These are phyloP conservation scores for Termitomyces sp. DNA, from an alignment of 768 basidiomycete genomes.

Conservation along the genomic window DNA sequence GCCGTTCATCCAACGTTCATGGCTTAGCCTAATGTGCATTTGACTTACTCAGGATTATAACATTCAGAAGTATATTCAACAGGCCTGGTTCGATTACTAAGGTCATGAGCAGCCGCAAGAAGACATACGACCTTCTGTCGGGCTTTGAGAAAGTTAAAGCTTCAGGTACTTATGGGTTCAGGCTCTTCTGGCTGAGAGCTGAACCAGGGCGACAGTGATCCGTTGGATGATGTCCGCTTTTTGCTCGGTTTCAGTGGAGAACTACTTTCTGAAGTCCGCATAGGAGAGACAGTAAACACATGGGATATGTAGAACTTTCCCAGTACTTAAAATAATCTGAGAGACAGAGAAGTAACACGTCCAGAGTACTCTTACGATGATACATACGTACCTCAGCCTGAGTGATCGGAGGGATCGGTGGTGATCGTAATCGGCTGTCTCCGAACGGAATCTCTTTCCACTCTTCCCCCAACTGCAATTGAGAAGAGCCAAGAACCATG, in stretches of 20 bases:
- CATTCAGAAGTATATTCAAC: neutral
- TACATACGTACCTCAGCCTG: neutral
- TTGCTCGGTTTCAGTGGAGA: too few species aligned
- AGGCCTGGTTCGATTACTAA: neutral
- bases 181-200: too few species aligned
- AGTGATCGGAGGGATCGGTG: constrained; percentile 3
- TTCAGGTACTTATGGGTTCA: too few species aligned
- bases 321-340: neutral
- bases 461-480: constrained; percentile 3
- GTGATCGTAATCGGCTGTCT: constrained; percentile 7
- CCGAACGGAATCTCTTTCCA: neutral
- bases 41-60: neutral
- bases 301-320: too few species aligned
- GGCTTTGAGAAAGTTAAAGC: too few species aligned
- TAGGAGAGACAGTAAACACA: too few species aligned
- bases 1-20: neutral
- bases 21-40: neutral
- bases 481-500: constrained; percentile 13
- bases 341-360: neutral
- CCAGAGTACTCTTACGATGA: neutral
- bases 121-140: neutral
- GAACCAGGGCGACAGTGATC: too few species aligned
- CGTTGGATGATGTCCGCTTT: too few species aligned
- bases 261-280: too few species aligned
- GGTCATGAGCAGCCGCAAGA: neutral